Conservation (phyloP, 805 yeast genomes). For the Metschnikowia kunwiensis region DNA sequence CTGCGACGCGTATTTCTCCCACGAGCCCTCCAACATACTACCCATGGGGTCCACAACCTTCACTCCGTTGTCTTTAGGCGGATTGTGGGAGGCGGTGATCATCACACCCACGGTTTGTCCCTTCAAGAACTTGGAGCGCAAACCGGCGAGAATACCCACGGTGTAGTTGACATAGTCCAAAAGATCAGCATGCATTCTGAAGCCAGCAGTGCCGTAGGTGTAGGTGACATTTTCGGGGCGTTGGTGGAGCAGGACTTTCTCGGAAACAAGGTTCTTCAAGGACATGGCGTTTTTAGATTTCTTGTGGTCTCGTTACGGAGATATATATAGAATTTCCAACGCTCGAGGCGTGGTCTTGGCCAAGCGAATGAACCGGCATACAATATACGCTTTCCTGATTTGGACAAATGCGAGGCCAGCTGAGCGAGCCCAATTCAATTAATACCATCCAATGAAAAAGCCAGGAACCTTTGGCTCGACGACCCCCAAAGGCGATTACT, state of each 20-base stretch:
- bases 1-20: conserved; percentile 82
- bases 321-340: no score
- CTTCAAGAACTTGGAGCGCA: conserved; percentile 69
- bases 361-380: no score
- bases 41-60: conserved; percentile 94
- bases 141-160: conserved; percentile 76
- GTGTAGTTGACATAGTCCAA: conserved; percentile 80
- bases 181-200: conserved; percentile 66
- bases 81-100: conserved; percentile 96
- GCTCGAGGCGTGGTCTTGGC: no score
- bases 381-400: conserved; percentile 1
- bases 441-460: conserved; percentile 7
- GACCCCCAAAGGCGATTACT: conserved; percentile 6
- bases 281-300: no score
- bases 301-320: no score
- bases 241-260: conserved; percentile 28
- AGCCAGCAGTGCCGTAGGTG: conserved; percentile 96
- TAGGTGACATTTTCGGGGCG: conserved; percentile 44
- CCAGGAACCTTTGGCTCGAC: conserved; percentile 13
- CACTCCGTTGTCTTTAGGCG: conserved; percentile 63
- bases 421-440: not conserved
- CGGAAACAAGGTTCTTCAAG: conserved; percentile 7
- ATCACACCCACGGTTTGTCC: conserved; percentile 86
- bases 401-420: not conserved
- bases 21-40: conserved; percentile 75